phyloP scores from a whole-genome alignment of 2,329 filamentous ascomycete species.

The Cercospora sp. region DNA sequence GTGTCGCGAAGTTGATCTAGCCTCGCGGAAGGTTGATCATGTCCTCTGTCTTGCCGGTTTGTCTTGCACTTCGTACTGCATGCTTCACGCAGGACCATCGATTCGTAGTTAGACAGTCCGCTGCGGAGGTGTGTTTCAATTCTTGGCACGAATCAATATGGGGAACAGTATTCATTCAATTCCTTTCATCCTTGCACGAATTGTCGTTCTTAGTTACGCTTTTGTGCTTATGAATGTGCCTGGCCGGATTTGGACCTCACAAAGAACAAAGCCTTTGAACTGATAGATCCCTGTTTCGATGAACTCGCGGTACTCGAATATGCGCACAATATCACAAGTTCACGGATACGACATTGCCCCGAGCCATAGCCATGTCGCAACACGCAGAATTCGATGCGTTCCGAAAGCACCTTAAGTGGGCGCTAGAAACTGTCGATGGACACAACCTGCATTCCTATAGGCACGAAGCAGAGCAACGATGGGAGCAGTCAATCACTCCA shows the following conservation, averaged over 20 bases:
- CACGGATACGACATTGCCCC: not conserved
- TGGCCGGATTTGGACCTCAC: not conserved
- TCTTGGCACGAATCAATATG: not conserved
- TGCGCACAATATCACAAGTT: not conserved
- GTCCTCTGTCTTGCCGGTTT: not conserved
- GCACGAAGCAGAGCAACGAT: not conserved
- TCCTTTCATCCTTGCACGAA: not conserved
- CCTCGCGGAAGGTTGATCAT: not conserved
- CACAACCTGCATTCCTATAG: not conserved
- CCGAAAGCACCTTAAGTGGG: not conserved
- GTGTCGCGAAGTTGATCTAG: not conserved
- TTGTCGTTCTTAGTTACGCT: not conserved
- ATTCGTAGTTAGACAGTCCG: not conserved
- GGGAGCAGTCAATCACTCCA: not conserved
- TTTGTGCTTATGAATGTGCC: not conserved
- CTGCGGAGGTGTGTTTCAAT: not conserved
- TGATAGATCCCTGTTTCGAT: not conserved
- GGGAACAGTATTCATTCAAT: not conserved
- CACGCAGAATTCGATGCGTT: not conserved
- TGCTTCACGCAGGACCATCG: not conserved
- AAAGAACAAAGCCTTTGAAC: not conserved
- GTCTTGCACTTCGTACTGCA: not conserved
- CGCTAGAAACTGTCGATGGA: not conserved
- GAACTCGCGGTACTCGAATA: not conserved
- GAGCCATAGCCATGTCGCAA: not conserved